Conservation (phyloP, 495 filamentous ascomycete genomes). For the Rhizodiscina lignyota region DNA sequence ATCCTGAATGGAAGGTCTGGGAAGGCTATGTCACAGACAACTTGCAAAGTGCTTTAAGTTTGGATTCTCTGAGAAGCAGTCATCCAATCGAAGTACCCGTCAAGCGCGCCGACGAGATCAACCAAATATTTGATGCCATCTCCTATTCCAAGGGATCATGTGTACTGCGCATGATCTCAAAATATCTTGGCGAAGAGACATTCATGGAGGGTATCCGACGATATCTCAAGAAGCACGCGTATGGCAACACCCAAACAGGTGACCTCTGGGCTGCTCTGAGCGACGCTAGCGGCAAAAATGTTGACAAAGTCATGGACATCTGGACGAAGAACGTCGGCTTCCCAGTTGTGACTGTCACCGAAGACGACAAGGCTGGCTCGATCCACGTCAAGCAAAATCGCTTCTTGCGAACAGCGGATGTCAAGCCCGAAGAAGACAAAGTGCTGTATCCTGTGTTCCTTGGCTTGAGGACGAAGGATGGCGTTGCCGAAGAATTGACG, state of each 20-base stretch:
- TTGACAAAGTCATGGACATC: slow-evolving; percentile 59
- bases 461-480: slow-evolving; percentile 48
- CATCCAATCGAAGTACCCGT: slow-evolving; percentile 97
- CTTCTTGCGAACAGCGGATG: slow-evolving; percentile 57
- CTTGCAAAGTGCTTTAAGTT: slow-evolving; percentile 67
- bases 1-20: slow-evolving; percentile 99
- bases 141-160: slow-evolving; percentile 95
- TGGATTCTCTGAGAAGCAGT: slow-evolving; percentile 85
- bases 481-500: slow-evolving; percentile 43
- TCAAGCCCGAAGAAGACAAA: slow-evolving; percentile 66
- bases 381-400: slow-evolving; percentile 61
- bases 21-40: slow-evolving; percentile 83
- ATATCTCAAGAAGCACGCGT: slow-evolving; percentile 93
- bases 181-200: slow-evolving; percentile 77
- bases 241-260: slow-evolving; percentile 65
- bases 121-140: slow-evolving; percentile 97
- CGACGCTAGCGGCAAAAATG: slow-evolving; percentile 80
- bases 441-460: slow-evolving; percentile 62
- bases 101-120: slow-evolving; percentile 86
- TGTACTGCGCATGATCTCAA: slow-evolving; percentile 93
- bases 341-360: slow-evolving; percentile 54
- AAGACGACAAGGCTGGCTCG: slow-evolving; percentile 36
- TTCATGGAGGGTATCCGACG: slow-evolving; percentile 86
- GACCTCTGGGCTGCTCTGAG: slow-evolving; percentile 85
- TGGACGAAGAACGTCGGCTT: slow-evolving; percentile 70